phyloP scores from a whole-genome alignment of 2,329 filamentous ascomycete genomes.

The Ascochyta pisi region DNA sequence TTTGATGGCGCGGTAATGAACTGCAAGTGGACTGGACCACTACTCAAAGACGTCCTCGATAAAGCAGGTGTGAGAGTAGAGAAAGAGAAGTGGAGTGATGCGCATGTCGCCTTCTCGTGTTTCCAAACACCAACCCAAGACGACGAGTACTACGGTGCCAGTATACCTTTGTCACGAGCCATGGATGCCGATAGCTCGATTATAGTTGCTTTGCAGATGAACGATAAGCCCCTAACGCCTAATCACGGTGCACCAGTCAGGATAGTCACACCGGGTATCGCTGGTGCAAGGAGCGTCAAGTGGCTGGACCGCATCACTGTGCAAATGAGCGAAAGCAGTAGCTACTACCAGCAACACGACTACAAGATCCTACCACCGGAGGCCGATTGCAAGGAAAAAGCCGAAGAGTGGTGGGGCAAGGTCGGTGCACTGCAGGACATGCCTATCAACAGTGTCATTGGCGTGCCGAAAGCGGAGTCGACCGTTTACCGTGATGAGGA shows the following conservation, averaged over 20 bases:
- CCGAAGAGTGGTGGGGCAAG: constrained; percentile 60
- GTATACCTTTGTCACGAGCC: constrained; percentile 52
- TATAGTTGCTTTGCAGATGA: constrained; percentile 53
- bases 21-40: constrained; percentile 61
- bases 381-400: constrained; percentile 56
- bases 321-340: constrained; percentile 58
- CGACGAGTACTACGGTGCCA: constrained; percentile 65
- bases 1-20: constrained; percentile 67
- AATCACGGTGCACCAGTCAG: constrained; percentile 63
- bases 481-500: constrained; percentile 50
- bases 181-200: constrained; percentile 29
- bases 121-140: constrained; percentile 61
- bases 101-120: constrained; percentile 65
- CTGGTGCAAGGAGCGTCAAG: constrained; percentile 62
- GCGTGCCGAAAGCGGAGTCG: constrained; percentile 54
- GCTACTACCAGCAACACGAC: constrained; percentile 65
- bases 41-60: constrained; percentile 60
- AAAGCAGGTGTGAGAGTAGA: constrained; percentile 53
- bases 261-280: constrained; percentile 60
- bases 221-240: constrained; percentile 54
- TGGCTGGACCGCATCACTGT: constrained; percentile 64
- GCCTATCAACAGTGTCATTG: constrained; percentile 64
- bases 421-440: constrained; percentile 62
- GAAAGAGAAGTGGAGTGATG: constrained; percentile 36
- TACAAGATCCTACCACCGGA: constrained; percentile 66